Evolutionary conservation across 2,329 filamentous ascomycete genomes (phyloP).

Genomic region (Boeremia lycopersici): DNA sequence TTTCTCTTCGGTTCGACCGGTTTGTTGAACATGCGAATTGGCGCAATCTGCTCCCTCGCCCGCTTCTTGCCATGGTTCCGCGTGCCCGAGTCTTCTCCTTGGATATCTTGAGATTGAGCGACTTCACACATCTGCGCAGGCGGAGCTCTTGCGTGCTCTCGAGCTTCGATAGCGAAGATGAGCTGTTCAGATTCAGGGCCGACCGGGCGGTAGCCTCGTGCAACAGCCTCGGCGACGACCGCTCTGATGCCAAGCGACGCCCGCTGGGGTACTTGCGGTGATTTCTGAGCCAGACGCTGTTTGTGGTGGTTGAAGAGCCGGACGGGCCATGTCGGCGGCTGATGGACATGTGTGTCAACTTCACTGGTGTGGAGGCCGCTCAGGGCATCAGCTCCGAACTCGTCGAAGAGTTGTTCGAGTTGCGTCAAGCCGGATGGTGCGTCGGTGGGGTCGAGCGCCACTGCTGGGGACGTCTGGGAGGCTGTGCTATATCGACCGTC

Average conservation of each 20-base stretch:
- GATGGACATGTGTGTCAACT: not conserved
- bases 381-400: constrained; percentile 5
- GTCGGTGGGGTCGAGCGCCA: not conserved
- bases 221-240: constrained; percentile 14
- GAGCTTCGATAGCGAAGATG: constrained; percentile 4
- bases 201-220: constrained; percentile 12
- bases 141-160: not conserved
- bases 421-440: not conserved
- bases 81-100: not conserved
- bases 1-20: constrained; percentile 6
- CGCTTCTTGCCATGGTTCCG: not conserved
- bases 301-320: constrained; percentile 27
- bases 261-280: not conserved
- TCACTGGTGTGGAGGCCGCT: not conserved
- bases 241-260: constrained; percentile 14
- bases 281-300: constrained; percentile 4
- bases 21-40: constrained; percentile 3
- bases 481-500: too few relatives aligned
- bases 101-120: not conserved
- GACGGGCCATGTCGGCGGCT: constrained; percentile 15
- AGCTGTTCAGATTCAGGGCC: constrained; percentile 4
- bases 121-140: not conserved
- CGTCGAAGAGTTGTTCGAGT: constrained; percentile 8
- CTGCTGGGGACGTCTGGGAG: too few relatives aligned
- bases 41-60: not conserved